phyloP scores from a whole-genome alignment of 1,284 basidiomycete genomes.

The Irpex sp. region DNA sequence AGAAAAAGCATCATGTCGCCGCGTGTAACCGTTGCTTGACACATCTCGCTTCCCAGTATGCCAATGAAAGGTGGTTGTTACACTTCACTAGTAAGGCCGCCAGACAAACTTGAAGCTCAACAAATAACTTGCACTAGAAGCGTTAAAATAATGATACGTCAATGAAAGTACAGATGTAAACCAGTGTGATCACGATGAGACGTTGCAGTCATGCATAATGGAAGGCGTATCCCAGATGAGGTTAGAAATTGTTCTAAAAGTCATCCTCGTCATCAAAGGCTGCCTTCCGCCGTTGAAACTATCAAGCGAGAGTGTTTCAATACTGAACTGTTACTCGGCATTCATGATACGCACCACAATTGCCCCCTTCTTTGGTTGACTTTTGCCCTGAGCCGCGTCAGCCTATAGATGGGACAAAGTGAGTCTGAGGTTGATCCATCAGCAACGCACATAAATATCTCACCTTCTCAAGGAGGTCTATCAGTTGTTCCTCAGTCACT shows the following conservation, averaged over 20 bases:
- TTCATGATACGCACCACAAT: conserved; percentile 55
- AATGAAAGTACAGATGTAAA: too few species aligned
- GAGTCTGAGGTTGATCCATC: conserved; percentile 1
- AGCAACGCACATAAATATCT: conserved; percentile 15
- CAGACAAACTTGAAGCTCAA: too few species aligned
- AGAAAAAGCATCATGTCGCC: too few species aligned
- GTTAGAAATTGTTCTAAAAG: conserved; percentile 38
- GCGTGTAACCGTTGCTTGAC: too few species aligned
- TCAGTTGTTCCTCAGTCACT: conserved; percentile 87
- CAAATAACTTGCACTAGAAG: too few species aligned
- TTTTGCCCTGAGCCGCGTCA: conserved; percentile 60
- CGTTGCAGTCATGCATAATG: too few species aligned
- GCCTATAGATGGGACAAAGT: conserved; percentile 38
- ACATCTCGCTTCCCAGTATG: too few species aligned
- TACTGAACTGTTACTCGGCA: background rate
- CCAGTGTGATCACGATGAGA: too few species aligned
- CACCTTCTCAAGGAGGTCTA: conserved; percentile 92
- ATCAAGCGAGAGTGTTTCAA: background rate
- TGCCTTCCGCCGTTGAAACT: conserved; percentile 72
- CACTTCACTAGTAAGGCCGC: too few species aligned
- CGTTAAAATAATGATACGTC: too few species aligned
- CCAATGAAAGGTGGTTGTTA: too few species aligned
- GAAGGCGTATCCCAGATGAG: too few species aligned
- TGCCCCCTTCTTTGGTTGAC: conserved; percentile 53
- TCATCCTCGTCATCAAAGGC: conserved; percentile 74